Conservation (phyloP, 179 eudicot species). For the Actinidia polygama region DNA sequence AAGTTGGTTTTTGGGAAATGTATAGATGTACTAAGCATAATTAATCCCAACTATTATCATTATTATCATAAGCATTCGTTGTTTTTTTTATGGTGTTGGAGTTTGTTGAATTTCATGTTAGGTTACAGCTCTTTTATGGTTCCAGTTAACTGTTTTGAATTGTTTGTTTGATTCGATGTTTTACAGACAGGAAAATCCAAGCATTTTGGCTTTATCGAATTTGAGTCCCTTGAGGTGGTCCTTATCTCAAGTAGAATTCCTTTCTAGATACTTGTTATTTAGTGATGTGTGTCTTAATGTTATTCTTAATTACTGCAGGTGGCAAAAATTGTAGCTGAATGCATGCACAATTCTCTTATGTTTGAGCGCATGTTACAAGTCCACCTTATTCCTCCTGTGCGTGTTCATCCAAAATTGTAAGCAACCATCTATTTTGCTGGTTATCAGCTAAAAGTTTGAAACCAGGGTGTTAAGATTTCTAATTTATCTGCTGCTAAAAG, state of each 20-base stretch:
- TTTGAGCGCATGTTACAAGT: conserved; percentile 76
- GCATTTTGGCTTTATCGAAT: conserved; percentile 90
- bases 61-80: not conserved
- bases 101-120: too few species aligned
- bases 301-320: conserved; percentile 42
- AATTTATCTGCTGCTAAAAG: too few species aligned
- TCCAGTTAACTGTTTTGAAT: not conserved
- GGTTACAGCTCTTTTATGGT: too few species aligned
- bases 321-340: conserved; percentile 73
- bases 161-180: conserved; percentile 12
- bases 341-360: conserved; percentile 86
- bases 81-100: too few species aligned
- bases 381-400: conserved; percentile 60
- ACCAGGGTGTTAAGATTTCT: too few species aligned
- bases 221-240: conserved; percentile 82
- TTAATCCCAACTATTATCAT: not conserved
- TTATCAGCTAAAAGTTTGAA: too few species aligned
- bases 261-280: not conserved
- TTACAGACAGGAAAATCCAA: conserved; percentile 82
- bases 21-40: too few species aligned
- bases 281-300: not conserved
- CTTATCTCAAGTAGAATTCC: not conserved
- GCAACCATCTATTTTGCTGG: conserved; percentile 15
- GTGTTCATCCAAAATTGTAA: conserved; percentile 77
- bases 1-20: too few species aligned